Percentiles rank a stretch among this genome's conserved stretches.
Conservation (phyloP, 768 basidiomycete species). For the Ephemerocybe angulata region DNA sequence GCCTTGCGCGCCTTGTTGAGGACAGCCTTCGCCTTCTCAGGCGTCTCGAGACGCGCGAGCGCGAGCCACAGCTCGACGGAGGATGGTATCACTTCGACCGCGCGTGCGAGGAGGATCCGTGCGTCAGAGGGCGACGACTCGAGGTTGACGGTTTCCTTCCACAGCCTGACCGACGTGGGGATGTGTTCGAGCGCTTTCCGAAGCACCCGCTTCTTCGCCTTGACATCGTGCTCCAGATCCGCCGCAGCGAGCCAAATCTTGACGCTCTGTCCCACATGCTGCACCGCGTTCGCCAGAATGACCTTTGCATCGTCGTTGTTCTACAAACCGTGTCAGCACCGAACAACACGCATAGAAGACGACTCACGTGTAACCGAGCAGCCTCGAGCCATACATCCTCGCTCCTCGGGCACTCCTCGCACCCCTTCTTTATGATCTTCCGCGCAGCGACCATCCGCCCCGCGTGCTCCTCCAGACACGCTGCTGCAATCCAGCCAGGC, state of each 20-base stretch:
- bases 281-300: constrained; percentile 90
- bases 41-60: constrained; percentile 93
- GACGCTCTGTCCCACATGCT: constrained; percentile 91
- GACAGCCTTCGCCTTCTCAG: constrained; percentile 85
- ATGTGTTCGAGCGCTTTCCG: constrained; percentile 97
- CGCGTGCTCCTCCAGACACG: constrained; percentile 92
- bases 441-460: constrained; percentile 94
- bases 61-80: constrained; percentile 98
- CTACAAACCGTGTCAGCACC: too few species aligned
- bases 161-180: constrained; percentile 92
- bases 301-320: constrained; percentile 92
- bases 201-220: constrained; percentile 86
- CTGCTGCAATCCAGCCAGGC: constrained; percentile 98
- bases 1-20: constrained; percentile 94
- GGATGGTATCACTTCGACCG: constrained; percentile 94
- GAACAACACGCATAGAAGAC: too few species aligned
- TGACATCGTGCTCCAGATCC: constrained; percentile 79
- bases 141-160: constrained; percentile 98
- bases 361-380: too few species aligned
- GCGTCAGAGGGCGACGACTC: constrained; percentile 88
- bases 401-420: constrained; percentile 92
- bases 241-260: constrained; percentile 96
- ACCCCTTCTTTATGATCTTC: constrained; percentile 89
- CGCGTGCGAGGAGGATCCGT: constrained; percentile 87
- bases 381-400: constrained; percentile 99